A percentile compares a stretch with the other conserved stretches of the same genome.
Evolutionary conservation across 306 rosid genomes (phyloP).

Genomic region (Pueraria montana): DNA sequence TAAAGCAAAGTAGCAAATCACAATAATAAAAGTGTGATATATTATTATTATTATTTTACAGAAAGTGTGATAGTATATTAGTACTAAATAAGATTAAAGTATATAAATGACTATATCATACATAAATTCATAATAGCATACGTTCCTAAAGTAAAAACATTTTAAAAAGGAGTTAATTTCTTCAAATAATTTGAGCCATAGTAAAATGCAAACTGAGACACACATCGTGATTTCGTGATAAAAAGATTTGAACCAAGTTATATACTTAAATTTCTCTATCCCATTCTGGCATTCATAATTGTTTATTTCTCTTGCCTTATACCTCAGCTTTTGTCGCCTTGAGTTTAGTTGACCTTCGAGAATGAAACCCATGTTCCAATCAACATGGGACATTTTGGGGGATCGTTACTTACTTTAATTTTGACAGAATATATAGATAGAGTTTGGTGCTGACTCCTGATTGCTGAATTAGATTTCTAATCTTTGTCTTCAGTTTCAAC

Average conservation of each 20-base stretch:
- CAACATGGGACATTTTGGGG: conserved; percentile 34
- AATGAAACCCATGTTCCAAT: conserved; percentile 35
- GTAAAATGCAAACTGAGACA: neutral
- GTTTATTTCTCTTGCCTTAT: neutral
- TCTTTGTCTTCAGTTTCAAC: conserved; percentile 42
- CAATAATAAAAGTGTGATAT: too few species aligned
- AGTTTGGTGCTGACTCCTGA: conserved; percentile 22
- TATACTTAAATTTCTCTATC: neutral
- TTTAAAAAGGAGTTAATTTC: too few species aligned
- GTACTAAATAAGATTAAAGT: too few species aligned
- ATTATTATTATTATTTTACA: too few species aligned
- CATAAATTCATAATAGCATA: too few species aligned
- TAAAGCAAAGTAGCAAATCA: too few species aligned
- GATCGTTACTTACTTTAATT: conserved; percentile 19
- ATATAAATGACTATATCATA: too few species aligned
- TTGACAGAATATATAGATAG: conserved; percentile 1
- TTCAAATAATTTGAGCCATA: too few species aligned
- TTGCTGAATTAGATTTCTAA: conserved; percentile 36
- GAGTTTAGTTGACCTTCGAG: conserved; percentile 41
- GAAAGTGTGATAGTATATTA: too few species aligned
- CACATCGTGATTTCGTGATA: neutral
- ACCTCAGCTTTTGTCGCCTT: neutral
- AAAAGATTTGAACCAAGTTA: neutral
- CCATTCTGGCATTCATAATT: conserved; percentile 5
- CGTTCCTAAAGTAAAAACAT: too few species aligned